Conservation (phyloP, 2,329 filamentous ascomycete genomes). For the Colletotrichum aenigma region DNA sequence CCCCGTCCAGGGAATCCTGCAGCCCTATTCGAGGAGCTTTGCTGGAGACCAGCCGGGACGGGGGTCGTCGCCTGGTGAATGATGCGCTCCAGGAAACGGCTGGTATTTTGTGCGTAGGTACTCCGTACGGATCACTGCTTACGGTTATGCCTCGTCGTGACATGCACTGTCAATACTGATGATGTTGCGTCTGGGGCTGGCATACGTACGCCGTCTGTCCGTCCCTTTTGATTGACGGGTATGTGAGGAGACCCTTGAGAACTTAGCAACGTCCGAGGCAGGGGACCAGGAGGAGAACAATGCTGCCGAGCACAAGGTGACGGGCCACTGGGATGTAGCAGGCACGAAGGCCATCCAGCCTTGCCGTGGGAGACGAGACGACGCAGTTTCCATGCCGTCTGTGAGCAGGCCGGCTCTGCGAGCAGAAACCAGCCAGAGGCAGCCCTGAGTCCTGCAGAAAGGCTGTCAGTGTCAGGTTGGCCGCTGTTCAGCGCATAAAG, state of each 20-base stretch:
- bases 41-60: neutral
- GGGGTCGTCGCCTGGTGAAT: constrained; percentile 15
- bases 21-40: constrained; percentile 19
- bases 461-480: constrained; percentile 4
- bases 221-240: neutral
- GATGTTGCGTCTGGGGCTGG: neutral
- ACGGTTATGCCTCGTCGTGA: neutral
- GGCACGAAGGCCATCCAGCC: neutral
- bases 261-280: neutral
- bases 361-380: neutral
- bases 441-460: neutral
- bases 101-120: neutral
- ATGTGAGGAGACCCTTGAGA: constrained; percentile 5
- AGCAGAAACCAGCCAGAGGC: neutral
- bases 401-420: neutral
- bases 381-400: neutral
- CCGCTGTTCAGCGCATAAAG: constrained; percentile 18
- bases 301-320: neutral
- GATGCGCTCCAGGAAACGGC: constrained; percentile 8
- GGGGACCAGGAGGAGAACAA: constrained; percentile 1
- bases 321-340: neutral
- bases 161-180: neutral
- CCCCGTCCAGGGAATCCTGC: neutral
- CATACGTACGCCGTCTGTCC: neutral
- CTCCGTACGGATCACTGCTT: neutral